Evolutionary conservation across 805 yeast genomes (phyloP).

Genomic region (Candida quercuum): DNA sequence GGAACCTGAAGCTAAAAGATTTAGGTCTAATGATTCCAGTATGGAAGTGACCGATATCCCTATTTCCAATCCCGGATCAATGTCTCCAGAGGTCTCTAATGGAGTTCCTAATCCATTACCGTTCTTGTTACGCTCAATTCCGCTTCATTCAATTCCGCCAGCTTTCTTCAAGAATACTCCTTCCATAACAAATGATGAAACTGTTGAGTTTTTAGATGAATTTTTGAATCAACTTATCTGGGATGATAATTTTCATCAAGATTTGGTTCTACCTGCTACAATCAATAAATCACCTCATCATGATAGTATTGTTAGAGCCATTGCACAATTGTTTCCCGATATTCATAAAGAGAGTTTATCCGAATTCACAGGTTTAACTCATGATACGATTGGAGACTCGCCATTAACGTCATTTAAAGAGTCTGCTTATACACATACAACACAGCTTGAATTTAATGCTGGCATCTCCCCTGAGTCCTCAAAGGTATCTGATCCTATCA

Average conservation of each 20-base stretch:
- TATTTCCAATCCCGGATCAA: conserved; percentile 2
- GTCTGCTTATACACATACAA: conserved; percentile 6
- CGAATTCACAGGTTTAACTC: conserved; percentile 14
- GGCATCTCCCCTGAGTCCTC: not conserved
- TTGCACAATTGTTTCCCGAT: conserved; percentile 25
- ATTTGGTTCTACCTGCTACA: too few relatives aligned
- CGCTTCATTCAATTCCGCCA: conserved; percentile 57
- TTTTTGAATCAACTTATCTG: conserved; percentile 23
- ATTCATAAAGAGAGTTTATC: conserved; percentile 16
- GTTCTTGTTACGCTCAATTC: conserved; percentile 58
- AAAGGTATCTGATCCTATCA: too few relatives aligned
- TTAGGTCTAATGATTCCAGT: conserved; percentile 8
- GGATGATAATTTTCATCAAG: conserved; percentile 19
- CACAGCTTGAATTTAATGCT: conserved; percentile 3
- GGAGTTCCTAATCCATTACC: conserved; percentile 63
- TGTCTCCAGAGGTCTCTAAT: conserved; percentile 25
- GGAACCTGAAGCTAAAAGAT: conserved; percentile 17
- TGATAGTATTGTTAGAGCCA: conserved; percentile 19
- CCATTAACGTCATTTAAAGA: conserved; percentile 15
- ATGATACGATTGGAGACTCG: conserved; percentile 9
- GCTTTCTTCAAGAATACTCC: conserved; percentile 38
- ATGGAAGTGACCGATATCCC: conserved; percentile 1
- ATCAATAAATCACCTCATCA: conserved; percentile 5
- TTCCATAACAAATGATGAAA: conserved; percentile 14
- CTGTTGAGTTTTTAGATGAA: conserved; percentile 24